These are phyloP conservation scores for Basipetospora sp. DNA, from an alignment of 2,329 filamentous ascomycete species.

Conservation along the genomic window DNA sequence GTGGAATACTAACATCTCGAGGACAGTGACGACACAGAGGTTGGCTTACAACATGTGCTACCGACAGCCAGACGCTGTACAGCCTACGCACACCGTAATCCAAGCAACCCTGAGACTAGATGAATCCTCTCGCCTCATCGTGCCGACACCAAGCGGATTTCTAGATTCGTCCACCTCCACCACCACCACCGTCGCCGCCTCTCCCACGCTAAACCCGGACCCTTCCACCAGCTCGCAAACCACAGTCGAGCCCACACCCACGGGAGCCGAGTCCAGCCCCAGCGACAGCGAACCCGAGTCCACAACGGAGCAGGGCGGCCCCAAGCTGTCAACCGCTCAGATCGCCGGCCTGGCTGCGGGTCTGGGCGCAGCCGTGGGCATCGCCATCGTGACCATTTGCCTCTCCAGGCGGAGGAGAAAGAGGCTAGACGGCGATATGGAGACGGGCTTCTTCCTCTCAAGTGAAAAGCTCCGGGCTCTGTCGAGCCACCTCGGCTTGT, in stretches of 20 bases:
- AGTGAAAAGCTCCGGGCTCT: slow-evolving; percentile 15
- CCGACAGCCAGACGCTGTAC: slow-evolving; percentile 31
- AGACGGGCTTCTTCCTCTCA: slow-evolving; percentile 24
- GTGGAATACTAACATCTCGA: neutral
- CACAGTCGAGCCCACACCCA: neutral
- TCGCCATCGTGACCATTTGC: slow-evolving; percentile 34
- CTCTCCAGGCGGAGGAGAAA: slow-evolving; percentile 28
- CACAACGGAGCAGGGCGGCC: slow-evolving; percentile 3
- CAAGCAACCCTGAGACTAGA: slow-evolving; percentile 37
- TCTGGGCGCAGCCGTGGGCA: slow-evolving; percentile 30
- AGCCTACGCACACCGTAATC: slow-evolving; percentile 43
- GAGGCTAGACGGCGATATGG: slow-evolving; percentile 22
- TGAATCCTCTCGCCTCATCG: slow-evolving; percentile 1
- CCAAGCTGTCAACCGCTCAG: slow-evolving; percentile 24
- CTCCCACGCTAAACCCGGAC: too few species aligned
- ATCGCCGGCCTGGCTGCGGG: slow-evolving; percentile 46
- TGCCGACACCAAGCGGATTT: neutral
- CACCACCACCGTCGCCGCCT: slow-evolving; percentile 1
- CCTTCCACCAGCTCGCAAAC: neutral
- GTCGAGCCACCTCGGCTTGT: neutral
- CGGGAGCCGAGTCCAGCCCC: slow-evolving; percentile 7
- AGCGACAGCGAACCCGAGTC: slow-evolving; percentile 6
- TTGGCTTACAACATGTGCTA: slow-evolving; percentile 45
- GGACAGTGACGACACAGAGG: neutral
- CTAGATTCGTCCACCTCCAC: slow-evolving; percentile 1